phyloP scores from a whole-genome alignment of 192 early-diverging fungal genomes.

The Entomortierella beljakovae region DNA sequence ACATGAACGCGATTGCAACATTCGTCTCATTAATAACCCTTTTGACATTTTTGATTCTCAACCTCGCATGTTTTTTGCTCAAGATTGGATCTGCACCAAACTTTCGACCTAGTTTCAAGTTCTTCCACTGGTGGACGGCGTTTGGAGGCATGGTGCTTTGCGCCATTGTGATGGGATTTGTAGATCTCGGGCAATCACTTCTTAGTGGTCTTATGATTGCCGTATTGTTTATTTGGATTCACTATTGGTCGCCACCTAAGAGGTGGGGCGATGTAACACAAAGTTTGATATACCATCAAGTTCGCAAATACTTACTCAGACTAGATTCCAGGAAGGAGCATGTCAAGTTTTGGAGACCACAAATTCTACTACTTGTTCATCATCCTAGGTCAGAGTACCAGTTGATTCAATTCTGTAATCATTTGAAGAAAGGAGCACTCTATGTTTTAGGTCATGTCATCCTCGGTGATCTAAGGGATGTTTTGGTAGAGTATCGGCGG shows the following conservation, averaged over 20 bases:
- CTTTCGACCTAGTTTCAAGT: constrained; percentile 76
- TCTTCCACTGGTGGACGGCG: constrained; percentile 74
- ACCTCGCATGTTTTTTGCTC: constrained; percentile 74
- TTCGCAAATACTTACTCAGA: constrained; percentile 74
- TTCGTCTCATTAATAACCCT: constrained; percentile 75
- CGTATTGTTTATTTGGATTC: constrained; percentile 71
- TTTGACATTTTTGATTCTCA: constrained; percentile 72
- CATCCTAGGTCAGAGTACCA: constrained; percentile 66
- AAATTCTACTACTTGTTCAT: constrained; percentile 73
- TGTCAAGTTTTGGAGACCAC: constrained; percentile 80
- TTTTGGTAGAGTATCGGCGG: constrained; percentile 59
- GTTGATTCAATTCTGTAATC: constrained; percentile 75
- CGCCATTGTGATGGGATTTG: constrained; percentile 66
- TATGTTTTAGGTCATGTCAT: constrained; percentile 75
- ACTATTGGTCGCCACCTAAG: constrained; percentile 74
- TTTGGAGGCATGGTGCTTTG: constrained; percentile 64
- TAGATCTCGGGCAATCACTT: constrained; percentile 61
- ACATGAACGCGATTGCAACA: constrained; percentile 74
- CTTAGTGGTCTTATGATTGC: constrained; percentile 62
- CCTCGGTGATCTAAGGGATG: constrained; percentile 62
- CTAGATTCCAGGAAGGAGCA: constrained; percentile 74
- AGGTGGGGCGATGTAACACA: constrained; percentile 79
- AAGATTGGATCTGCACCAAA: constrained; percentile 74
- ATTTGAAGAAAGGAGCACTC: constrained; percentile 77
- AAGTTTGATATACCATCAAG: constrained; percentile 78